phyloP scores from a whole-genome alignment of 495 filamentous ascomycete genomes.

The Penicilliopsis zonata region DNA sequence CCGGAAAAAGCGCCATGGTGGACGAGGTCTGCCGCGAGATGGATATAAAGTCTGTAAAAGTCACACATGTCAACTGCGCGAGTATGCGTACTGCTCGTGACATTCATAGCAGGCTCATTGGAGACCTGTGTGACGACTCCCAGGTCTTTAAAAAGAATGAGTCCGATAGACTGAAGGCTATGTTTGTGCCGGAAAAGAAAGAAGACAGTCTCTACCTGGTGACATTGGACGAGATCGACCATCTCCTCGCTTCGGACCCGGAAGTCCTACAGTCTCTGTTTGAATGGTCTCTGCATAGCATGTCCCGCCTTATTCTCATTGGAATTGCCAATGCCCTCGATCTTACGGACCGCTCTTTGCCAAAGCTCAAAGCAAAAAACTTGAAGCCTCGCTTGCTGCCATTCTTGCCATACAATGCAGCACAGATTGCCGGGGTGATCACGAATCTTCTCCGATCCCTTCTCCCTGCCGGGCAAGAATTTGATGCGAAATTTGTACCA shows the following conservation, averaged over 20 bases:
- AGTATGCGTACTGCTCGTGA: constrained; percentile 77
- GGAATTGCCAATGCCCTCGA: constrained; percentile 97
- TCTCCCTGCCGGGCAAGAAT: constrained; percentile 34
- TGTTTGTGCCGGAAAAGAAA: constrained; percentile 51
- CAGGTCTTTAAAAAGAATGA: constrained; percentile 45
- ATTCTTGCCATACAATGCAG: constrained; percentile 82
- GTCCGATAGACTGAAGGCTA: constrained; percentile 42
- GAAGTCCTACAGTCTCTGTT: constrained; percentile 85
- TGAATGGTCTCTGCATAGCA: constrained; percentile 74
- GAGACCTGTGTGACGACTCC: constrained; percentile 47
- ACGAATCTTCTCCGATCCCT: constrained; percentile 70
- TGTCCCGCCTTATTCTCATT: constrained; percentile 69
- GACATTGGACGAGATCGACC: constrained; percentile 88
- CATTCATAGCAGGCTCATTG: constrained; percentile 63
- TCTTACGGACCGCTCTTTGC: constrained; percentile 87
- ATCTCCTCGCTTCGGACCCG: constrained; percentile 74
- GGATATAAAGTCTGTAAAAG: constrained; percentile 39
- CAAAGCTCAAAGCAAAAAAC: constrained; percentile 83
- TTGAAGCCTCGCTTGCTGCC: constrained; percentile 82
- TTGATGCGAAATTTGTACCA: constrained; percentile 52
- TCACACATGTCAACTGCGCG: constrained; percentile 88
- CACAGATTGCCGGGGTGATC: constrained; percentile 82
- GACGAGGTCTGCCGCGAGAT: constrained; percentile 59
- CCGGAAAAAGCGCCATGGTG: constrained; percentile 90
- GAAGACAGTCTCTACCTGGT: constrained; percentile 54